Percentiles rank a stretch among this genome's conserved stretches.
Evolutionary conservation across 1,284 basidiomycete genomes (phyloP).

Genomic region (Salmacisia buchloeana): DNA sequence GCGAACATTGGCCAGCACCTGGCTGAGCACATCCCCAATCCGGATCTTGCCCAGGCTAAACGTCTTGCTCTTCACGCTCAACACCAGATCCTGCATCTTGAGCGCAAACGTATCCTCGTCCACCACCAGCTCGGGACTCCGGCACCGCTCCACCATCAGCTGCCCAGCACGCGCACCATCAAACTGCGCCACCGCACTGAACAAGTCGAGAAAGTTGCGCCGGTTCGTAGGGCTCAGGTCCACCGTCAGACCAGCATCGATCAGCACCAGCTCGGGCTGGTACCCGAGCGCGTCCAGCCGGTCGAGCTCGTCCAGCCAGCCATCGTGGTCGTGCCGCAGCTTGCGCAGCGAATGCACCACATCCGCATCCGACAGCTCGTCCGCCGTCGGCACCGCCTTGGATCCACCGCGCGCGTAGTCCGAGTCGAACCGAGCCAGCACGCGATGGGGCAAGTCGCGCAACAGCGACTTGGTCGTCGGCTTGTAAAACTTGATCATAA

Average conservation of each 20-base stretch:
- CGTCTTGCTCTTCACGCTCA: constrained; percentile 89
- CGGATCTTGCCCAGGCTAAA: constrained; percentile 93
- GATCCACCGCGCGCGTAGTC: constrained; percentile 37
- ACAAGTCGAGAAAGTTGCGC: constrained; percentile 90
- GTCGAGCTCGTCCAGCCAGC: constrained; percentile 70
- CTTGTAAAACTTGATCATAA: constrained; percentile 92
- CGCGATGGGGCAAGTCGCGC: constrained; percentile 30
- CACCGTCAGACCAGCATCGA: constrained; percentile 91
- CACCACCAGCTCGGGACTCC: constrained; percentile 81
- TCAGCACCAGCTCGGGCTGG: constrained; percentile 87
- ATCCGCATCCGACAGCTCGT: constrained; percentile 52
- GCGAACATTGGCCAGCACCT: constrained; percentile 80
- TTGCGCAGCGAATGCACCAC: constrained; percentile 67
- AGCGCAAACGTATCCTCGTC: constrained; percentile 92
- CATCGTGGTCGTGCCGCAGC: constrained; percentile 57
- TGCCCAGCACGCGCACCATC: constrained; percentile 91
- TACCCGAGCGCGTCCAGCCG: constrained; percentile 68
- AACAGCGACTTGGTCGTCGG: constrained; percentile 55
- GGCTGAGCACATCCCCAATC: constrained; percentile 84
- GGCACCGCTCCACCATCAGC: constrained; percentile 92
- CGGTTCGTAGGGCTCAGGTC: constrained; percentile 75
- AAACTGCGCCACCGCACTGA: constrained; percentile 89
- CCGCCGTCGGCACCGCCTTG: constrained; percentile 55
- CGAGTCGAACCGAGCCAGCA: constrained; percentile 43
- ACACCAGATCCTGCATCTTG: constrained; percentile 91